Evolutionary conservation across 331 rosid genomes (phyloP), one percentile per base, ranked within the genome.

Genomic region (Rhamnella rubrinervis): DNA sequence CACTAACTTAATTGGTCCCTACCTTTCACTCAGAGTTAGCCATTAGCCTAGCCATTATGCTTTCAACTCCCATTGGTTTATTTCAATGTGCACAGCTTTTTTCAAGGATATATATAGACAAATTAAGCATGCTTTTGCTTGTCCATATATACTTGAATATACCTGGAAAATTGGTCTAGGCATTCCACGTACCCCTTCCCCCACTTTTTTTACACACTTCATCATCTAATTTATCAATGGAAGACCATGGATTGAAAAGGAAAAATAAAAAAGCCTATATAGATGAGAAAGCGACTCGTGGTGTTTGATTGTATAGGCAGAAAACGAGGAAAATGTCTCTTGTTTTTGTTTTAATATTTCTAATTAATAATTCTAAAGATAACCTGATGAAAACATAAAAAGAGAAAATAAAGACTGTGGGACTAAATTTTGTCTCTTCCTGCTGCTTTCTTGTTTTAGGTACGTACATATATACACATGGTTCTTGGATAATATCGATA

Each of bases 101-200:
- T 76, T 59, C 3, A 51, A 52, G 77, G 80, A 77, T 68, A 71
- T 5, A 9, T 10, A 40, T 7, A 65, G 68, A 71, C 72, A 80
- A 81, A 83, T 87, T 77, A 88, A 82, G 64, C 72, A 63, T 18
- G 70, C 79, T 81, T 85, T 31, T 85, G 49, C 38, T 68, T 78
- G 67, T 75, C 46, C 79, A 60, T 70, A 68, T 26, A 75, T 58
- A 16, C 75, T 76, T 82, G 86, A 74, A 78, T 85, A 73, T 77
- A 81, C 80, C 71, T 19, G 59, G 50, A 61, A 59, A 46, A 12
- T 66, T 71, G 77, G 76, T 25, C 25, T 38, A 41, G 37, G 3
- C 6, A 57, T 16, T 60, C 74, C 70, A 61, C 81, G 51, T 60
- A 66, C 1, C 8, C 23, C 23, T 23, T 6, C 53, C 35, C 2